Conservation (phyloP, 2,329 filamentous ascomycete genomes). For the Trichoderma sp. region DNA sequence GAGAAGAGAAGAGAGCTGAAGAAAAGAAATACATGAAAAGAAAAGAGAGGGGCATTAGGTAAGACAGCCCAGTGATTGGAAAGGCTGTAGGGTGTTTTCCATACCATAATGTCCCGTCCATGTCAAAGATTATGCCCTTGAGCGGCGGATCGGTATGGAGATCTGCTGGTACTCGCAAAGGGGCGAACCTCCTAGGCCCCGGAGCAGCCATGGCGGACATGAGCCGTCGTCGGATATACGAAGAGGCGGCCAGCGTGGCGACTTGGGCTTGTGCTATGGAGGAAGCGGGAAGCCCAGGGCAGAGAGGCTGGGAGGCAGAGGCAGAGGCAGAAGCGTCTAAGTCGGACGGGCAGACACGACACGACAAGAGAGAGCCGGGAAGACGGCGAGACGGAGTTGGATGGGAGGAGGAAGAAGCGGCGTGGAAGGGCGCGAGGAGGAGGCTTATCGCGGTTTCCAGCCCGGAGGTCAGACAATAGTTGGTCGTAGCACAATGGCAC, state of each 20-base stretch:
- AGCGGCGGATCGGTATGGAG: slow-evolving; percentile 43
- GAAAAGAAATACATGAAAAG: background rate
- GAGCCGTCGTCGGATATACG: slow-evolving; percentile 13
- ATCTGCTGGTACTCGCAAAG: slow-evolving; percentile 42
- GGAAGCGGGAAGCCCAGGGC: background rate
- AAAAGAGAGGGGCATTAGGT: background rate
- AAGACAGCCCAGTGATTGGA: background rate
- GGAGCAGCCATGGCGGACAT: slow-evolving; percentile 41
- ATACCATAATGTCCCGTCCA: slow-evolving; percentile 91
- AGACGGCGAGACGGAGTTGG: background rate
- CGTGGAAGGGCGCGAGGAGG: slow-evolving; percentile 7
- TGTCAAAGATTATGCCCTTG: slow-evolving; percentile 75
- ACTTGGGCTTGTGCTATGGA: background rate
- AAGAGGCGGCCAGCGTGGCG: slow-evolving; percentile 8
- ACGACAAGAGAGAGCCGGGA: background rate
- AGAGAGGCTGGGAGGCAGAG: background rate
- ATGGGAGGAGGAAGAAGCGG: background rate
- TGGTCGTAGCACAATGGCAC: slow-evolving; percentile 11
- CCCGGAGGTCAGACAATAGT: slow-evolving; percentile 2
- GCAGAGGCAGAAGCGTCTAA: background rate
- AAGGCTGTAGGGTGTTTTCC: slow-evolving; percentile 31
- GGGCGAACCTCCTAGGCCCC: slow-evolving; percentile 51
- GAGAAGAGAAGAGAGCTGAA: background rate
- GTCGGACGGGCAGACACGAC: background rate
- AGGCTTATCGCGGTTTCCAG: slow-evolving; percentile 10